These are phyloP conservation scores for Penstemon newberryi DNA, from an alignment of 257 asterid genomes.

Conservation along the genomic window DNA sequence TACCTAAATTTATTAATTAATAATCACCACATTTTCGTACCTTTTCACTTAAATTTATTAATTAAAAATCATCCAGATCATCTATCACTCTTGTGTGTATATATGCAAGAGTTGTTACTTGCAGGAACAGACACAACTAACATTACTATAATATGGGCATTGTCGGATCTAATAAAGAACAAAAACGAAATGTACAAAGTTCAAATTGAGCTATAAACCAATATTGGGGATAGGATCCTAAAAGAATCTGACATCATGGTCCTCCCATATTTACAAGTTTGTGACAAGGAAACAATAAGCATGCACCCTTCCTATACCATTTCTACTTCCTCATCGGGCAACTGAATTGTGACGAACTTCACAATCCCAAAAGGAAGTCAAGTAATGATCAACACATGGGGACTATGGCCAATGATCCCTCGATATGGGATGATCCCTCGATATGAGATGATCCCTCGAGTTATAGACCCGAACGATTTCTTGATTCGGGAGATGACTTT, in stretches of 20 bases:
- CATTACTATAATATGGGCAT: no score
- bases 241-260: constrained; percentile 37
- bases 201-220: constrained; percentile 41
- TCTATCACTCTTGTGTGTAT: no score
- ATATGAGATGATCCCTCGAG: constrained; percentile 2
- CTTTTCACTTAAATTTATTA: no score
- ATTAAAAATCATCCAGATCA: no score
- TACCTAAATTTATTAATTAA: no score
- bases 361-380: background rate
- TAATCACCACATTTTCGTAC: no score
- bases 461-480: background rate
- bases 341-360: background rate
- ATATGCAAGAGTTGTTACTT: no score
- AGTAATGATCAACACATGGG: constrained; percentile 7
- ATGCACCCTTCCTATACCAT: constrained; percentile 12
- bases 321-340: constrained; percentile 5
- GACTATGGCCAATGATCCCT: background rate
- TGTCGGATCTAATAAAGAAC: no score
- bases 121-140: no score
- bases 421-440: background rate
- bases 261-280: background rate
- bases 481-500: background rate
- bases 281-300: constrained; percentile 4
- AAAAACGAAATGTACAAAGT: constrained; percentile 40
- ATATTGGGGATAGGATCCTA: constrained; percentile 32